phyloP scores from a whole-genome alignment of 2,329 filamentous ascomycete genomes.

The Penicillium sp. region DNA sequence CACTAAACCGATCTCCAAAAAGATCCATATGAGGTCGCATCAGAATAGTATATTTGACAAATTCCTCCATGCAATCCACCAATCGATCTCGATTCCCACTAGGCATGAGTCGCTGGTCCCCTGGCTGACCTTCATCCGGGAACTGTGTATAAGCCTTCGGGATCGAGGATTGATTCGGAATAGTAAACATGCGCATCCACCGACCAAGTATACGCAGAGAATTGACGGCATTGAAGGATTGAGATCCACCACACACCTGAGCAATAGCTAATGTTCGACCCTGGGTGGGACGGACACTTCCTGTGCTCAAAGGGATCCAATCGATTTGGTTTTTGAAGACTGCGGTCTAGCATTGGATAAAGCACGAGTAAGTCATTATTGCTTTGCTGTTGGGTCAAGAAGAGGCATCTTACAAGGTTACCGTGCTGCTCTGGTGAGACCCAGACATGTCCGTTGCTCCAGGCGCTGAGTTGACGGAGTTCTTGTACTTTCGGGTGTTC shows the following conservation, averaged over 20 bases:
- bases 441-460: constrained; percentile 69
- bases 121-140: constrained; percentile 49
- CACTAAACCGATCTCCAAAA: constrained; percentile 64
- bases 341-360: constrained; percentile 45
- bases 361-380: background rate
- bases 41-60: constrained; percentile 67
- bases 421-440: constrained; percentile 67
- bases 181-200: constrained; percentile 70
- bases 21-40: constrained; percentile 63
- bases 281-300: constrained; percentile 65
- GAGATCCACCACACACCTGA: constrained; percentile 64
- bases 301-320: constrained; percentile 65
- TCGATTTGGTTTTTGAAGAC: constrained; percentile 72
- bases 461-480: constrained; percentile 59
- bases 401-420: constrained; percentile 50
- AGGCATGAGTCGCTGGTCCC: constrained; percentile 53
- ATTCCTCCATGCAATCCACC: constrained; percentile 69
- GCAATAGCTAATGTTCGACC: constrained; percentile 63
- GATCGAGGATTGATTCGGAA: constrained; percentile 66
- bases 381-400: background rate
- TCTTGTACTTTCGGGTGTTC: constrained; percentile 63
- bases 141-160: constrained; percentile 66
- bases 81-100: constrained; percentile 60
- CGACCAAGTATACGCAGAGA: constrained; percentile 64
- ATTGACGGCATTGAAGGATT: constrained; percentile 69